Evolutionary conservation across 345 rosid species (phyloP), one percentile per base, ranked within the genome.

Genomic region (Zanthoxylum bungeanum): DNA sequence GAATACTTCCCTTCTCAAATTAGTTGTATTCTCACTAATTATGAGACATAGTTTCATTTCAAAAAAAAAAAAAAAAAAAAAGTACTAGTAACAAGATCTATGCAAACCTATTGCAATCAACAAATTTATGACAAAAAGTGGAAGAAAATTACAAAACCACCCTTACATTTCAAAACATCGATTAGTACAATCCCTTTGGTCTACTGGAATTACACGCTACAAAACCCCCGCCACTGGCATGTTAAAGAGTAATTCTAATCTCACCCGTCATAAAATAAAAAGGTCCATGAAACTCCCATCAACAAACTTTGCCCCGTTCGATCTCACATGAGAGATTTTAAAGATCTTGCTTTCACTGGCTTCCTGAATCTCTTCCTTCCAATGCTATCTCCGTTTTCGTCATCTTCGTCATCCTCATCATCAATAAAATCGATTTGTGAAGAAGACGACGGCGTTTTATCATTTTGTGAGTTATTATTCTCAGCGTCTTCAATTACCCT

Each of bases 291-390:
- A 53, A n/a, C n/a, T n/a, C n/a, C n/a, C n/a, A n/a, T n/a, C n/a
- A n/a, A n/a, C n/a, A n/a, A n/a, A n/a, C n/a, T n/a, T n/a, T n/a
- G n/a, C n/a, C 46, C 51, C 31, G n/a, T 39, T 57, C 44, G 36
- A 22, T 30, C 68, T 87, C 82, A 89, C 97, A 91, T 91, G 9
- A 93, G 89, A n/a, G 98, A 93, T 73, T 89, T 93, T 75, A 93
- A 84, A 58, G 98, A 91, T 73, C 96, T 88, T 60, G 92, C 93
- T 77, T 93, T 91, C 16, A 89, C 86, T 1, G 97, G 97, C 68
- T 91, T 93, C 71, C 97, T 64, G 82, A 31, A 86, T 80, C 88
- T 78, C 82, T 93, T 92, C 82, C 67, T 86, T 9, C 82, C 82
- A 27, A n/a, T n/a, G n/a, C 53, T 70, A 19, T 75, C 79, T 10